These are phyloP conservation scores for Brassica incana DNA, from an alignment of 345 rosid species.

Conservation along the genomic window DNA sequence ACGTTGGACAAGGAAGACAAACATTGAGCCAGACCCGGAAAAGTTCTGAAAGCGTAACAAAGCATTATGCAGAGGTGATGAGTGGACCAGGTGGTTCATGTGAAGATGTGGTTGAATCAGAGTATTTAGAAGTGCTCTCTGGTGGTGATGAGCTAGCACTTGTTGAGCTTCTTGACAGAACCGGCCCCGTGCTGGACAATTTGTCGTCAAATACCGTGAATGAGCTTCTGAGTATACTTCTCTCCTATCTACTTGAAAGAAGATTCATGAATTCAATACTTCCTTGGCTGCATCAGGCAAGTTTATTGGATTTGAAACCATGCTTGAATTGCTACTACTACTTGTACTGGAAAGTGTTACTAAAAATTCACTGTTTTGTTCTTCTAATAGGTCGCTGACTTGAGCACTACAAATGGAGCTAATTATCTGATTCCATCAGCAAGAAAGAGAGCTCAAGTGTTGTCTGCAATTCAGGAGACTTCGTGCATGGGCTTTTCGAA, in stretches of 20 bases:
- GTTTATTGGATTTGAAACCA: conserved; percentile 26
- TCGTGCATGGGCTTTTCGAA: conserved; percentile 63
- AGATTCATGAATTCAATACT: conserved; percentile 61
- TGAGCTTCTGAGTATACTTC: conserved; percentile 66
- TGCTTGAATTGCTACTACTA: conserved; percentile 8
- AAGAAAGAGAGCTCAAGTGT: conserved; percentile 59
- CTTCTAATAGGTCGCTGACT: conserved; percentile 62
- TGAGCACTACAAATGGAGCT: conserved; percentile 72
- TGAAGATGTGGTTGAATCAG: conserved; percentile 78
- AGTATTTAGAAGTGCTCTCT: conserved; percentile 73
- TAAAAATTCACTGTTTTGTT: not conserved
- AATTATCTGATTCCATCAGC: conserved; percentile 56
- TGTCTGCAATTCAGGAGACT: conserved; percentile 78
- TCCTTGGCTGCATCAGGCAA: conserved; percentile 96
- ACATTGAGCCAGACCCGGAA: conserved; percentile 42
- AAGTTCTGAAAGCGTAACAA: conserved; percentile 37
- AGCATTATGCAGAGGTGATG: conserved; percentile 40
- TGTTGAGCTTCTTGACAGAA: conserved; percentile 78
- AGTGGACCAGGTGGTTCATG: conserved; percentile 48
- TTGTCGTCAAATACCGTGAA: conserved; percentile 60
- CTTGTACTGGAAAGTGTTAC: not conserved
- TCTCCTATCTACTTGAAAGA: conserved; percentile 62
- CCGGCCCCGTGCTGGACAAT: conserved; percentile 80
- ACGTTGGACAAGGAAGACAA: conserved; percentile 45
- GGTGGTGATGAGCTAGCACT: conserved; percentile 65